These are phyloP conservation scores for Lathyrus aphaca DNA, from an alignment of 306 rosid genomes.

Conservation along the genomic window DNA sequence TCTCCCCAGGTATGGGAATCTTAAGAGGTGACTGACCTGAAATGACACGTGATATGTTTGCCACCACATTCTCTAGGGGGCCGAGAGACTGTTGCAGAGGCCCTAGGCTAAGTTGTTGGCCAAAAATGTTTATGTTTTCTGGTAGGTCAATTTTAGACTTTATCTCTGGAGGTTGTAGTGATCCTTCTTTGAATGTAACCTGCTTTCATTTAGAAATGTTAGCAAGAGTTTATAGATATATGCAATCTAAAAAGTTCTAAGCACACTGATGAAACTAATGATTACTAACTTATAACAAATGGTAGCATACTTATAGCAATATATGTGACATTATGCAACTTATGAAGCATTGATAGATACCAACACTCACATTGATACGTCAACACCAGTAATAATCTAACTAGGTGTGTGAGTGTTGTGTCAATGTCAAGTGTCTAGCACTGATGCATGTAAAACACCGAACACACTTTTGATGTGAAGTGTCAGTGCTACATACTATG, in stretches of 20 bases:
- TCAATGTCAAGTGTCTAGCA: too few species aligned
- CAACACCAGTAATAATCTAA: too few species aligned
- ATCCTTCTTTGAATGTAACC: constrained; percentile 92
- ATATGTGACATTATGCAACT: background rate
- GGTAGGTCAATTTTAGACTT: constrained; percentile 78
- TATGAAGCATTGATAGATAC: too few species aligned
- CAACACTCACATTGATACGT: too few species aligned
- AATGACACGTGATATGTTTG: constrained; percentile 60
- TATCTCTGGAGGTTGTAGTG: constrained; percentile 80
- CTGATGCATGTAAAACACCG: too few species aligned
- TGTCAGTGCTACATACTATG: background rate
- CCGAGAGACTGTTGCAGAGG: constrained; percentile 71
- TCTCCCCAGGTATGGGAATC: constrained; percentile 87
- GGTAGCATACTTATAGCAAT: constrained; percentile 19
- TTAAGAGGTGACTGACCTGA: constrained; percentile 87
- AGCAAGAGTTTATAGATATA: constrained; percentile 28
- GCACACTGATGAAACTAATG: constrained; percentile 22
- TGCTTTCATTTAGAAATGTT: constrained; percentile 44
- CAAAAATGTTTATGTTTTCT: constrained; percentile 67
- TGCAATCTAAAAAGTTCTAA: constrained; percentile 1
- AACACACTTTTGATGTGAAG: too few species aligned
- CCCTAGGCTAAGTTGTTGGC: constrained; percentile 68
- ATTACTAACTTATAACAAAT: constrained; percentile 18
- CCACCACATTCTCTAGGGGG: constrained; percentile 68
- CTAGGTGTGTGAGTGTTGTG: too few species aligned